These are phyloP conservation scores for Pichia cactophila DNA, from an alignment of 1,139 yeast species.

Conservation along the genomic window DNA sequence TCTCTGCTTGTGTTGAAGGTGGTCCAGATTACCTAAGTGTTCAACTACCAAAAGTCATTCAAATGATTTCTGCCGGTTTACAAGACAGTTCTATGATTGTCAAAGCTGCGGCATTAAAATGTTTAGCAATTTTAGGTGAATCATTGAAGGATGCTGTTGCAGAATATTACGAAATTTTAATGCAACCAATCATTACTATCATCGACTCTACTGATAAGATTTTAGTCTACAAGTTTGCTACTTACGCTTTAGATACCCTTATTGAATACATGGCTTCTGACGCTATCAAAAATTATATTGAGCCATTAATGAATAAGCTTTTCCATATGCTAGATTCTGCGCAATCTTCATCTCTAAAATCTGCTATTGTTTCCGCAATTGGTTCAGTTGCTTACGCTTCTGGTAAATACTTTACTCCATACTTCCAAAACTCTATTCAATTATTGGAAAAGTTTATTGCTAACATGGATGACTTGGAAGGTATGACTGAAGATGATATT, in stretches of 20 bases:
- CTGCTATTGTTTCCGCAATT: constrained; percentile 89
- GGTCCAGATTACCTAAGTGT: constrained; percentile 87
- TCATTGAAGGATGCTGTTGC: constrained; percentile 84
- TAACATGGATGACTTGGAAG: constrained; percentile 55
- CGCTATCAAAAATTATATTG: constrained; percentile 73
- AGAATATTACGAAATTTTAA: constrained; percentile 68
- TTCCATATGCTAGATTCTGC: constrained; percentile 72
- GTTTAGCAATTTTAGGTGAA: constrained; percentile 68
- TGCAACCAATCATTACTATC: constrained; percentile 80
- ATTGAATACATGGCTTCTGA: constrained; percentile 88
- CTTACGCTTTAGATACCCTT: constrained; percentile 84
- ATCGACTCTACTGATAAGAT: constrained; percentile 82
- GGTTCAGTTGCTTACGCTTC: constrained; percentile 97
- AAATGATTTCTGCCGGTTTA: constrained; percentile 67
- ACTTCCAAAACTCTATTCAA: constrained; percentile 72
- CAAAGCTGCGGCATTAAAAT: constrained; percentile 78
- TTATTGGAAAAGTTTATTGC: constrained; percentile 74
- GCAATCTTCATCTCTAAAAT: constrained; percentile 59
- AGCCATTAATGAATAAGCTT: constrained; percentile 83
- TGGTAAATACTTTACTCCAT: constrained; percentile 81
- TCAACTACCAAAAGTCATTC: constrained; percentile 66
- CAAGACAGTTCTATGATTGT: constrained; percentile 73
- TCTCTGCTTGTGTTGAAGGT: constrained; percentile 83
- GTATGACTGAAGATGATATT: constrained; percentile 69
- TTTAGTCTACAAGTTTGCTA: constrained; percentile 84